Percentiles rank a stretch among this genome's conserved stretches.
phyloP scores from a whole-genome alignment of 768 basidiomycete species.

The Lanmaoa rubissima region DNA sequence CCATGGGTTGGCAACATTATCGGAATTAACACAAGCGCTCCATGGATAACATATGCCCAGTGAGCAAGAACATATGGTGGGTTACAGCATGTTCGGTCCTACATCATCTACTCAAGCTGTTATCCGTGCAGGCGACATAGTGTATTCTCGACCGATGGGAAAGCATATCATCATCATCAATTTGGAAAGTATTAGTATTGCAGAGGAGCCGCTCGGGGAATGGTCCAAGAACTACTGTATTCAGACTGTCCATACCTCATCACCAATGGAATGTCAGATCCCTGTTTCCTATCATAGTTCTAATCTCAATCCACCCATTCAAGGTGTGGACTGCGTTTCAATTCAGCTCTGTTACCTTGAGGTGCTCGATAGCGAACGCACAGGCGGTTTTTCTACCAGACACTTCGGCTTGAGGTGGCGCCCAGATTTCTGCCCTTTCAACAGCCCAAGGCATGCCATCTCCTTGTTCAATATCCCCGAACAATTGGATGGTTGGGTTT shows the following conservation, averaged over 20 bases:
- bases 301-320: neutral
- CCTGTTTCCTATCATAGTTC: neutral
- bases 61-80: constrained; percentile 10
- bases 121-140: constrained; percentile 1
- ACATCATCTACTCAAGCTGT: neutral
- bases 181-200: constrained; percentile 2
- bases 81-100: neutral
- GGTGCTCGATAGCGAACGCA: constrained; percentile 25
- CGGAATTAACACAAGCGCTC: neutral
- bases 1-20: constrained; percentile 10
- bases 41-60: constrained; percentile 8
- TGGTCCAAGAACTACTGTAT: constrained; percentile 3
- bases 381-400: constrained; percentile 21
- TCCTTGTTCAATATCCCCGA: constrained; percentile 37
- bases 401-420: constrained; percentile 8
- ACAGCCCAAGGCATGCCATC: constrained; percentile 26
- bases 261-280: constrained; percentile 1
- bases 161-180: constrained; percentile 11
- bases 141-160: constrained; percentile 3
- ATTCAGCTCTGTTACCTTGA: constrained; percentile 18
- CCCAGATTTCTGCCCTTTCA: constrained; percentile 28
- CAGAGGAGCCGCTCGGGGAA: constrained; percentile 7
- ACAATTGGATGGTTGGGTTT: constrained; percentile 31
- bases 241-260: constrained; percentile 9
- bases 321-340: constrained; percentile 18